Base-by-base conservation (phyloP, 805 yeast genomes). In the Hermanozyma aechmeae region DNA sequence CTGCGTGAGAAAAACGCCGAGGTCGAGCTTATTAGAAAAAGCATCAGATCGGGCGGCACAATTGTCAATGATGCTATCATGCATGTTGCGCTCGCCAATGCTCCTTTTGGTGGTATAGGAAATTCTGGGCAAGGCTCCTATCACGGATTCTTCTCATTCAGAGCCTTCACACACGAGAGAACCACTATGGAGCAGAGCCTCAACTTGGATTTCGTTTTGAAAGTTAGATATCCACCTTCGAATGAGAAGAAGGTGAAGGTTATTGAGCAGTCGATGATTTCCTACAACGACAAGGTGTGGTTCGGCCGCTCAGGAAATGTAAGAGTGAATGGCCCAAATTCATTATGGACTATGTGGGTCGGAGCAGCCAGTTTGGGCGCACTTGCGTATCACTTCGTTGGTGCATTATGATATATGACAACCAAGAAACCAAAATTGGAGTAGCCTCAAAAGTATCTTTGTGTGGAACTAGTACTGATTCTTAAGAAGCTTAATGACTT, bases 51-150 rank as follows among this genome's bases (percentile, higher is more conserved):
- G 0, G 96, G 96, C 16, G 79, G 73, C 4, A 60, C 75, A 10
- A 51, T 73, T 26, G 59, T 82, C 36, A 84, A 85, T 48, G 96
- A 86, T 40, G 66, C 76, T 0, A 29, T 84, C 27, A 36, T 82
- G 44, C 94, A 85, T 38, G 84, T 73, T 24, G 87, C 74, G 1
- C 64, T 80, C 30, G 34, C 64, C 5, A 65, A 66, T 27, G 72
- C 83, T 3, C 96, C 96, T 15, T 89, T 87, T 55, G 97, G 97
- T 19, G 97, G 97, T 15, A 58, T 87, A 32, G 96, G 96, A 10
- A 50, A 50, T 11, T 83, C 95, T 0, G 97, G 97, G 1, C 59
- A 62, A 33, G 96, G 96, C 8, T 57, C 68, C 19, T 86, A 85
- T 55, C 96, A 86, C 48, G 95, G 96, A 3, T 56, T 54, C 37